Base-by-base conservation (phyloP, 352 stramenopile genomes). In the Pythium dissotocum region DNA sequence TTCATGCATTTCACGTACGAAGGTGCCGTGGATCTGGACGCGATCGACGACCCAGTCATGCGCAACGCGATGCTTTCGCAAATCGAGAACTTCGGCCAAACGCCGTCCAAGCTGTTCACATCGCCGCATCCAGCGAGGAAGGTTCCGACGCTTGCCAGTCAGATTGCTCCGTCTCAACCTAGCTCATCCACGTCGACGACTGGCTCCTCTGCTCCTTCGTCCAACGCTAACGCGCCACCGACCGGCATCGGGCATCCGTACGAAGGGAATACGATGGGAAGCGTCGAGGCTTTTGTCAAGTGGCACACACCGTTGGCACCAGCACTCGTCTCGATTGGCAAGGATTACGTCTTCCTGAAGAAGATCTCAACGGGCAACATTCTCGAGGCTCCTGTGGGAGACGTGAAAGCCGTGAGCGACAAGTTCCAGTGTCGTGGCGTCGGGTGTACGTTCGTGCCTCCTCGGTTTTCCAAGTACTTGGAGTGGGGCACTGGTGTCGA, bases 21-120 rank as follows among this genome's bases (percentile, higher is more conserved):
- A 78, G 87, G 86, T 6, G 82, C 82, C 0, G 78, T 95, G 0
- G 82, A 95, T 49, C 82, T 94, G n/a, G 87, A 95, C 9, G 65
- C 82, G 28, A 93, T 95, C 32, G 67, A 84, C 0, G 93, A 98
- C 61, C 83, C 85, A 0, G 82, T 98, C 12, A 90, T 98, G 78
- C 82, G 94, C 49, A 89, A 91, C 49, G 95, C 96, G 30, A 98
- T 94, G 28, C 70, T 97, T 4, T 82, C 81, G 21, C 93, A 98
- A 63, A 98, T 98, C 46, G 85, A 96, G 58, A 88, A 97, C 57
- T 97, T 97, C 65, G 90, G 90, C 0, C 90, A 97, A 69, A 97
- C 89, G 1, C 90, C 90, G 35, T 91, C 83, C 1, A 79, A 82
- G 56, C 74, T 95, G 7, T 95, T 95, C 65, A 77, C 76, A 14